Base-by-base conservation (phyloP, 2,329 filamentous ascomycete species). In the Orbilia brochopaga region DNA sequence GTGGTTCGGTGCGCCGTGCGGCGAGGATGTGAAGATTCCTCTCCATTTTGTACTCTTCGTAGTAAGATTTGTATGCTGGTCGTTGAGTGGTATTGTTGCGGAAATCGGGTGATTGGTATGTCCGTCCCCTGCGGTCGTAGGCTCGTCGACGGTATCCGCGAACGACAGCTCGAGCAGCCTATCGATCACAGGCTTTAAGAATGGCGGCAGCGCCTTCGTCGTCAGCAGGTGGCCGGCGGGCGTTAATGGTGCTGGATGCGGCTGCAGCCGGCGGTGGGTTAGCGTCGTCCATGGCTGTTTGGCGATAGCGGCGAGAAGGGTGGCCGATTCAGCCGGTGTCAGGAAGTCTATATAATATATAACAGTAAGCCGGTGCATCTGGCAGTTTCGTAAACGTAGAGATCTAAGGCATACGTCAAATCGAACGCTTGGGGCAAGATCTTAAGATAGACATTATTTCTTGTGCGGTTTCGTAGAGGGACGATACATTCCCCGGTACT, bases 261-360 rank as follows among this genome's bases (percentile, higher is more conserved):
- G 91, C 83, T 97, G 92, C 0, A 99, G 86, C 46, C 93, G 88
- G 62, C 94, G 90, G 79, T 92, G 91, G n/a, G 89, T 87, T 62
- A 99, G 88, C 55, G 89, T 85, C 73, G 91, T 92, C 93, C 94
- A 99, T 78, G 88, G 85, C 24, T 90, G 88, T 74, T 87, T 88
- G 24, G 90, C 54, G 27, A 72, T 72, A n/a, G 55, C 27, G 1
- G 40, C 11, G 11, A 72, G 50, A 5, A 72, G 50, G 8, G 23
- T 89, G 0, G 87, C 87, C 50, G 85, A 82, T 54, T 73, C 67
- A 4, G 27, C 1, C 17, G 61, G 62, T 15, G 63, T 67, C 32
- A 73, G 44, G 69, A 67, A 73, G 35, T 42, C 69, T 73, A 23
- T 37, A 23, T 2, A 24, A 24, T 42, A 44, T 42, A 24, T 46